Conservation (phyloP, 176 grass and related monocot genomes). For the Juncus inflexus region DNA sequence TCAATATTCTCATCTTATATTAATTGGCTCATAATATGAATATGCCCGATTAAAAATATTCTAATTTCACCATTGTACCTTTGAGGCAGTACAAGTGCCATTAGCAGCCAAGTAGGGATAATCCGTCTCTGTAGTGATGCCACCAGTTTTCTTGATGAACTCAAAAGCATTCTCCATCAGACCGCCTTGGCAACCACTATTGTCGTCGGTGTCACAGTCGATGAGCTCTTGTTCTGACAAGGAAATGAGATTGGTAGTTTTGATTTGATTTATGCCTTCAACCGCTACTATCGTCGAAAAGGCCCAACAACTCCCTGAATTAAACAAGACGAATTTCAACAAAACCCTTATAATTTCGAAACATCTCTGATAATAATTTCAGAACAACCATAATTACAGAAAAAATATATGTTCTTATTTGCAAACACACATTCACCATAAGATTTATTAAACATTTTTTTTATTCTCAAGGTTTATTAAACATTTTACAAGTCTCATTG, state of each 20-base stretch:
- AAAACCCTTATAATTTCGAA: background rate
- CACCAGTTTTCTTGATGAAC: conserved; percentile 51
- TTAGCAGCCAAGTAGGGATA: conserved; percentile 62
- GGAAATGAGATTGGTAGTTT: conserved; percentile 39
- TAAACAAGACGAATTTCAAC: background rate
- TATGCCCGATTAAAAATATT: too few species aligned
- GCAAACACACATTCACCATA: background rate
- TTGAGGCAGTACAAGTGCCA: conserved; percentile 45
- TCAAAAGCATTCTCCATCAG: conserved; percentile 82
- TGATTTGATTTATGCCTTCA: conserved; percentile 73
- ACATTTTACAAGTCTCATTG: background rate
- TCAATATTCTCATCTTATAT: background rate
- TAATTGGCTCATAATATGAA: too few species aligned
- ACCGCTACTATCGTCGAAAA: conserved; percentile 65
- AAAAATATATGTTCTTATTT: background rate
- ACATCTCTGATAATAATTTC: background rate
- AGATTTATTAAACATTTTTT: background rate
- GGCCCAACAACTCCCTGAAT: conserved; percentile 53
- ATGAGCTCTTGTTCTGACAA: conserved; percentile 81
- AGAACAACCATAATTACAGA: background rate
- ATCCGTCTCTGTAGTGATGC: conserved; percentile 49
- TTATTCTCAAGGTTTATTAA: background rate
- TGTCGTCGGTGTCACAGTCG: conserved; percentile 59
- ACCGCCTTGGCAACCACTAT: conserved; percentile 50
- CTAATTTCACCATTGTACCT: background rate